Percentiles rank a stretch among this genome's conserved stretches.
These are phyloP conservation scores for Nannochloris sp. DNA, from an alignment of 139 green algal species.

Conservation along the genomic window DNA sequence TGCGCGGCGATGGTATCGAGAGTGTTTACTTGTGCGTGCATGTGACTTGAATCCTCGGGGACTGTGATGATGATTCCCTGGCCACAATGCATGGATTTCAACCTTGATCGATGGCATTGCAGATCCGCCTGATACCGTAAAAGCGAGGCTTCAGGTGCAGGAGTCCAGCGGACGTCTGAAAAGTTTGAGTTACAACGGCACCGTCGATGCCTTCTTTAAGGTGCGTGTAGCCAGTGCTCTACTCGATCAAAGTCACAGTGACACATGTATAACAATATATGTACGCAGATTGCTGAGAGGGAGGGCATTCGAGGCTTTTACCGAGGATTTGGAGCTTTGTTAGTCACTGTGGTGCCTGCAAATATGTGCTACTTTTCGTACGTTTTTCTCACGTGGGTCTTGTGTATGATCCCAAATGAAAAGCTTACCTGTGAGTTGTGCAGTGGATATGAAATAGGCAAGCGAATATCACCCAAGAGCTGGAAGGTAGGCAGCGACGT, in stretches of 20 bases:
- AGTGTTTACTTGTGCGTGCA: constrained; percentile 32
- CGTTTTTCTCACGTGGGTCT: not conserved
- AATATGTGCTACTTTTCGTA: constrained; percentile 66
- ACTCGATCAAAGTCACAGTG: not conserved
- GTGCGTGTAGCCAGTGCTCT: not conserved
- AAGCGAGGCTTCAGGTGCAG: constrained; percentile 60
- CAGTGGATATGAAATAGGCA: constrained; percentile 49
- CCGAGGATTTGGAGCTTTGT: constrained; percentile 53
- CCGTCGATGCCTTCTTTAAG: constrained; percentile 10
- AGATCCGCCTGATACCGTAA: constrained; percentile 68
- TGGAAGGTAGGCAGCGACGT: constrained; percentile 48
- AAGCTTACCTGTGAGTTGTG: not conserved
- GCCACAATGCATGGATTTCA: not conserved
- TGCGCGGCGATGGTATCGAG: constrained; percentile 24
- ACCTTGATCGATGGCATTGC: not conserved
- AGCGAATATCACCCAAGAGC: constrained; percentile 17
- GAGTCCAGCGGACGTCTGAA: constrained; percentile 5
- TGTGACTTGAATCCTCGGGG: not conserved
- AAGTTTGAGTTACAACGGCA: not conserved
- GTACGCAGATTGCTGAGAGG: constrained; percentile 20
- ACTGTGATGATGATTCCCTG: not conserved
- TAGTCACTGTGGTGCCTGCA: constrained; percentile 47
- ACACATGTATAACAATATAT: not conserved
- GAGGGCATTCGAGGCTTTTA: constrained; percentile 59
- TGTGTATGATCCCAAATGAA: not conserved